phyloP scores from a whole-genome alignment of 225 moss, liverwort and hornwort species.

The Marchantia paleacea region DNA sequence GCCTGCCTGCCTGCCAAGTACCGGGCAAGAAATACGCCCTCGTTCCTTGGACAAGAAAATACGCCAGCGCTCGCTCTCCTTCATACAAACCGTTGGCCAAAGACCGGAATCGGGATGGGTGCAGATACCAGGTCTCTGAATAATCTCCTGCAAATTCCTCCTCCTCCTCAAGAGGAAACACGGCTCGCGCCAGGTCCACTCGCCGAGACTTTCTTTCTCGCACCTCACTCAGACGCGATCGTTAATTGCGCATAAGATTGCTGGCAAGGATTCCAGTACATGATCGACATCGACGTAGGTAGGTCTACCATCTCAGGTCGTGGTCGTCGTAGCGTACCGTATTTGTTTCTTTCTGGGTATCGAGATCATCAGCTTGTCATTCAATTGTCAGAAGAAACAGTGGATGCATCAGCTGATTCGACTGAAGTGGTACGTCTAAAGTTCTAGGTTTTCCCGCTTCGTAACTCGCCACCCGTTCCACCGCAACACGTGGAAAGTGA shows the following conservation, averaged over 20 bases:
- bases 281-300: not conserved
- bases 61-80: not conserved
- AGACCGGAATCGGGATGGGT: not conserved
- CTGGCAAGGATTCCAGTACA: not conserved
- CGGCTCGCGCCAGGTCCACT: not conserved
- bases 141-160: not conserved
- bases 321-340: not conserved
- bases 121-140: not conserved
- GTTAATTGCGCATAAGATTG: not conserved
- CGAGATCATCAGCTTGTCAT: constrained; percentile 1
- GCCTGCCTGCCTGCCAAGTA: no score
- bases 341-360: not conserved
- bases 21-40: not conserved
- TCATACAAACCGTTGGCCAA: not conserved
- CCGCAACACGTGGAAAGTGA: not conserved
- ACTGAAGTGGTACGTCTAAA: not conserved
- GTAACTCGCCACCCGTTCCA: not conserved
- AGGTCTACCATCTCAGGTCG: not conserved
- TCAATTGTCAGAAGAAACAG: not conserved
- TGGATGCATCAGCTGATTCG: not conserved
- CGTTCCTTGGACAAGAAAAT: not conserved
- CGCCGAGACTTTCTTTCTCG: not conserved
- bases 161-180: not conserved
- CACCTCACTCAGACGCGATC: not conserved
- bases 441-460: constrained; percentile 1